Percentiles rank a stretch among this genome's conserved stretches.
phyloP scores from a whole-genome alignment of 1,284 basidiomycete species.

The Kalmanozyma brasiliensis region DNA sequence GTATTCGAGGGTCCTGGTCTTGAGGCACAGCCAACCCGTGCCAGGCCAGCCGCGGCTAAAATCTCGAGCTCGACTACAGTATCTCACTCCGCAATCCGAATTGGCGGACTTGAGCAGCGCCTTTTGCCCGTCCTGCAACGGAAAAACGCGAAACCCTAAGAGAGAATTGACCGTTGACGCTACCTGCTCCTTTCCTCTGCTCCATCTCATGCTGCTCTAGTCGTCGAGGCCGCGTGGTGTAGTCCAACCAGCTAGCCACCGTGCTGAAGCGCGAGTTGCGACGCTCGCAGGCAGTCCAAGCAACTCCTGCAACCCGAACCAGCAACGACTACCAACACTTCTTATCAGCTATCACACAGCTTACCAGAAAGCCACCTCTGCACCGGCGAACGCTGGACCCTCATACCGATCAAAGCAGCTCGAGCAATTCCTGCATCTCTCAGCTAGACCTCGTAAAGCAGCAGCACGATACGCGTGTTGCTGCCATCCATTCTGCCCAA shows the following conservation, averaged over 20 bases:
- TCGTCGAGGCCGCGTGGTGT: constrained; percentile 24
- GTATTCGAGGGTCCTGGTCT: no score
- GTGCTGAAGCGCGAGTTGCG: constrained; percentile 27
- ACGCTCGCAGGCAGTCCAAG: constrained; percentile 17
- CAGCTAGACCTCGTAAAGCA: not conserved
- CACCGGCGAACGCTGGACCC: no score
- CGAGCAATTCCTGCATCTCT: no score
- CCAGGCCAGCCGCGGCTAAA: no score
- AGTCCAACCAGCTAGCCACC: constrained; percentile 32
- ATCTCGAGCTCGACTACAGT: no score
- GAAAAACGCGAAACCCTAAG: not conserved
- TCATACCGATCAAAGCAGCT: no score
- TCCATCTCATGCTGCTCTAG: constrained; percentile 21
- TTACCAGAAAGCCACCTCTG: no score
- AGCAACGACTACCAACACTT: no score
- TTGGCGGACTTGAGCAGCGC: no score
- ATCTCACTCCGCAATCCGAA: no score
- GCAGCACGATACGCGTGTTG: not conserved
- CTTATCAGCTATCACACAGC: no score
- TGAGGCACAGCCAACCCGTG: no score
- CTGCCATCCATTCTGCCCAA: not conserved
- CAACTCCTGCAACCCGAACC: not conserved
- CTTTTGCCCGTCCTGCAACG: not conserved
- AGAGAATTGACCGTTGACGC: constrained; percentile 1
- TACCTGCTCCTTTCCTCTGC: not conserved